A percentile compares a stretch with the other conserved stretches of the same genome.
phyloP scores from a whole-genome alignment of 2,329 filamentous ascomycete species.

The Camillea tinctor region DNA sequence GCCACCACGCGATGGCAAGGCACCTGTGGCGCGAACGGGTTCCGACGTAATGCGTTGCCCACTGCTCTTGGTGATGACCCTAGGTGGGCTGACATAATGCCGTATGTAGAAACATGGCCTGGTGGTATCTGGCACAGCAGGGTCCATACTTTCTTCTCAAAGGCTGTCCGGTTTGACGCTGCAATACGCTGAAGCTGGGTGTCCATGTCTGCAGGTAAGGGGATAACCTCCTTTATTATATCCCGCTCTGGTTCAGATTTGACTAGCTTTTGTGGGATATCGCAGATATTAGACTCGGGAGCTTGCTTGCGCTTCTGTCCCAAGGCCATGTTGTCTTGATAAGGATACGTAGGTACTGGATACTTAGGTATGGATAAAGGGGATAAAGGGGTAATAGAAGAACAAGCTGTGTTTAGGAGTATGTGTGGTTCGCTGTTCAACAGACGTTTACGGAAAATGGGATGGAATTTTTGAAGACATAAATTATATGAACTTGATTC shows the following conservation, averaged over 20 bases:
- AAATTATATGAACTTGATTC: too few species aligned
- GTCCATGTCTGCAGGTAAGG: conserved; percentile 31
- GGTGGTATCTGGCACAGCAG: conserved; percentile 74
- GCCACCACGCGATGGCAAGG: conserved; percentile 82
- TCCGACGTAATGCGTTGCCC: conserved; percentile 58
- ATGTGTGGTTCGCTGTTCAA: neutral
- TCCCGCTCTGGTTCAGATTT: conserved; percentile 5
- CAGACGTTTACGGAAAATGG: neutral
- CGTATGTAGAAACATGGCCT: conserved; percentile 77
- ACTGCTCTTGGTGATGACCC: conserved; percentile 40
- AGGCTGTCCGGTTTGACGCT: conserved; percentile 45
- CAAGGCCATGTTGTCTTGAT: conserved; percentile 19
- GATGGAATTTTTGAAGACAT: too few species aligned
- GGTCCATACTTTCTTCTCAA: conserved; percentile 66
- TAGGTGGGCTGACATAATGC: conserved; percentile 58
- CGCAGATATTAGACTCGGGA: conserved; percentile 1
- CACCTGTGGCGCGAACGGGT: conserved; percentile 74
- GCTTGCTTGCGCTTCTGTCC: conserved; percentile 29
- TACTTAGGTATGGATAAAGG: too few species aligned
- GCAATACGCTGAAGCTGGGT: conserved; percentile 46
- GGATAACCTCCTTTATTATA: conserved; percentile 1
- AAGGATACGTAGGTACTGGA: neutral
- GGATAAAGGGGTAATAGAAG: too few species aligned
- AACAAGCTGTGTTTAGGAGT: neutral
- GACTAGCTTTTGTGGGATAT: conserved; percentile 10